Evolutionary conservation across 2,329 filamentous ascomycete species (phyloP).

Genomic region (Colletotrichum limetticola): DNA sequence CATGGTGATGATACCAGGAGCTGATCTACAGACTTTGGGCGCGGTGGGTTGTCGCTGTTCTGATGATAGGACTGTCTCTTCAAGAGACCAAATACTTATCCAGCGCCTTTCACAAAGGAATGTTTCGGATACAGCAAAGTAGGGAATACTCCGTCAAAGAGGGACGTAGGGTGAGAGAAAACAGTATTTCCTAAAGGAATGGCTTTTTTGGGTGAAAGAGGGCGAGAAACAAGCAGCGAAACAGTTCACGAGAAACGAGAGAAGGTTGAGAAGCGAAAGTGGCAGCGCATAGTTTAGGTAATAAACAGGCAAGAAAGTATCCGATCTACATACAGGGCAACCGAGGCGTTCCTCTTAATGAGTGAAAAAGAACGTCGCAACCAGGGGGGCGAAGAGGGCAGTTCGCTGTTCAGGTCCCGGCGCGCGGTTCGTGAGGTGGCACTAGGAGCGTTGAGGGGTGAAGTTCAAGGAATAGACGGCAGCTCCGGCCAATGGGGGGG

Average conservation of each 20-base stretch:
- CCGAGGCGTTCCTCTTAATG: background rate
- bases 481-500: background rate
- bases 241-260: background rate
- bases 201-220: background rate
- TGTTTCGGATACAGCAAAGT: background rate
- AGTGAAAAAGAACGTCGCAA: background rate
- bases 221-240: background rate
- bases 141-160: background rate
- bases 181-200: background rate
- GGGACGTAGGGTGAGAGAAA: background rate
- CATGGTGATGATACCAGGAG: conserved; percentile 3
- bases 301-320: background rate
- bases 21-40: background rate
- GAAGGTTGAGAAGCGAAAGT: background rate
- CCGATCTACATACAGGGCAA: background rate
- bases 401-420: background rate
- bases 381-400: background rate
- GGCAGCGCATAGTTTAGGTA: background rate
- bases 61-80: background rate
- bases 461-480: background rate
- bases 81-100: background rate
- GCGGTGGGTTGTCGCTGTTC: background rate
- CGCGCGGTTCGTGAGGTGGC: background rate
- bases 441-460: background rate
- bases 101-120: background rate